Conservation (phyloP, 2,329 filamentous ascomycete genomes). For the Ophidiomyces ophidiicola region DNA sequence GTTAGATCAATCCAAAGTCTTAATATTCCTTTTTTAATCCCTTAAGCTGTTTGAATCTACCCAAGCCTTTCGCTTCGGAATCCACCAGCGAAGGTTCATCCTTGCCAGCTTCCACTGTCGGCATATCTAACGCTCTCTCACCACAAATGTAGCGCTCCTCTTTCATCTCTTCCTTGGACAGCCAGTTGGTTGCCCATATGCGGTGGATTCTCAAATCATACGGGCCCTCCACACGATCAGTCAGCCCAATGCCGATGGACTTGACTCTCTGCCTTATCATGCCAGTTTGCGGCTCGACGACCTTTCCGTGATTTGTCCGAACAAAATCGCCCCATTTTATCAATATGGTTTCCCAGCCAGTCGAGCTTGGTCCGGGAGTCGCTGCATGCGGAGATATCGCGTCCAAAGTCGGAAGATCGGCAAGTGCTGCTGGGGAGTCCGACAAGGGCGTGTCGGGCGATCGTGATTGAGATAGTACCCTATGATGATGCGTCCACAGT, state of each 20-base stretch:
- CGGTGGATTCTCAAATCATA: constrained; percentile 77
- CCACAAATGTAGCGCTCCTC: constrained; percentile 33
- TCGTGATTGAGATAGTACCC: constrained; percentile 15
- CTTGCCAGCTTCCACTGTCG: constrained; percentile 21
- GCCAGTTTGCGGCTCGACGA: constrained; percentile 85
- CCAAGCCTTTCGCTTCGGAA: constrained; percentile 15
- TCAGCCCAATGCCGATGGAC: constrained; percentile 76
- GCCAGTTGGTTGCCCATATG: constrained; percentile 83
- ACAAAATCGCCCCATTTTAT: constrained; percentile 90
- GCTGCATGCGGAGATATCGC: constrained; percentile 25
- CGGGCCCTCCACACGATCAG: constrained; percentile 74
- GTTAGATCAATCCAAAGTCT: background rate
- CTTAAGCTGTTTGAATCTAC: constrained; percentile 26
- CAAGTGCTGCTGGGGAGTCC: constrained; percentile 27
- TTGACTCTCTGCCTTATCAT: constrained; percentile 75
- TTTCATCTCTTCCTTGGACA: constrained; percentile 29
- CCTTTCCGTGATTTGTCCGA: constrained; percentile 80
- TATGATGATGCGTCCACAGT: constrained; percentile 46
- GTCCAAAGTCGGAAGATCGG: constrained; percentile 28
- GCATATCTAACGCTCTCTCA: constrained; percentile 26
- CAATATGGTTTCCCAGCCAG: constrained; percentile 89
- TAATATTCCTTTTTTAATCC: constrained; percentile 25
- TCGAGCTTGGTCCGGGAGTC: constrained; percentile 33
- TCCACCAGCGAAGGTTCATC: constrained; percentile 13
- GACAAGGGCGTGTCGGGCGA: constrained; percentile 12